Base-by-base conservation (phyloP, 2,329 filamentous ascomycete genomes). In the Neopestalotiopsis sp. region DNA sequence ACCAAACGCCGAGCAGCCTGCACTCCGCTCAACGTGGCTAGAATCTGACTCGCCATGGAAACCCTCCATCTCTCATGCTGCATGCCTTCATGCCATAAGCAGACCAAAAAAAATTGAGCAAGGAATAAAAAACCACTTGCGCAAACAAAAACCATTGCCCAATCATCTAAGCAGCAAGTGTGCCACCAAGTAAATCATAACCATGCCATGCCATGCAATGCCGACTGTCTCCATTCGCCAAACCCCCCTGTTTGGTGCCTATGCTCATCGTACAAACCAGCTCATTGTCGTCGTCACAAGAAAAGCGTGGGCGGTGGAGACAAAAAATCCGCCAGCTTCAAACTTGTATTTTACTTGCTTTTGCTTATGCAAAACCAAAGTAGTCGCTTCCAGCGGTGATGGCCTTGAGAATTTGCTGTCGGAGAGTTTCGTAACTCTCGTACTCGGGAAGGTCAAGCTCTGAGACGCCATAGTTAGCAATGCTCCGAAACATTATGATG, bases 381-480 rank as follows among this genome's bases (percentile, higher is more conserved):
- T 92, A 98, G 81, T 98, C 95, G 84, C 94, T 96, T 74, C 96
- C 96, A 73, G 95, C 92, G n/a, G 96, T 99, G 81, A 99, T 98
- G 71, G 96, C 96, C 74, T 95, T 98, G 81, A 97, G 91, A 70
- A 99, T 84, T 78, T 96, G 94, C 76, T 93, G 90, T 71, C 96
- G 91, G 71, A 99, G 89, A 74, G 89, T 87, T 77, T 99, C 96
- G 81, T 99, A 99, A 80, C 90, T 97, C 77, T 98, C 96, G 79
- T 99, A 99, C 83, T 99, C 96, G 57, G 96, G 96, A 74, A 99
- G 89, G 84, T 99, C 96, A 79, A 99, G 94, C 85, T 99, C 94
- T 97, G 80, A 70, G 66, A 60, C 40, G 49, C 40, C 17, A 30
- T 66, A 38, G 75, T 87, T 76, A 86, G 81, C 73, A 73, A 10